These are phyloP conservation scores for Neoboletus subvelutipes DNA, from an alignment of 768 basidiomycete genomes.

Conservation along the genomic window DNA sequence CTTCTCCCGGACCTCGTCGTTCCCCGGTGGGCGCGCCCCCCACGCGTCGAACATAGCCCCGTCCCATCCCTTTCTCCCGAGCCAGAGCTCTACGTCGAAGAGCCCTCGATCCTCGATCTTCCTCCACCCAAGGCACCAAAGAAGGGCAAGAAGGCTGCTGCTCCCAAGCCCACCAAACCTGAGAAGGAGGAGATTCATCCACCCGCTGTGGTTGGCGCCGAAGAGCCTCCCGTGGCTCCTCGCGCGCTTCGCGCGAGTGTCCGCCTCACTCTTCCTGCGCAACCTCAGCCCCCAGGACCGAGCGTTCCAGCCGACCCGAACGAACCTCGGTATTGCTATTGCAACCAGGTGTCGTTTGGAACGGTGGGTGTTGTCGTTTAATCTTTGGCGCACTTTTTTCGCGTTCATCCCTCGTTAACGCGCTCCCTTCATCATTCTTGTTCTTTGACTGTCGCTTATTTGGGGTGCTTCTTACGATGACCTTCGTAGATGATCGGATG, in stretches of 20 bases:
- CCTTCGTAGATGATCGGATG: slow-evolving; percentile 80
- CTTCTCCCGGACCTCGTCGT: slow-evolving; percentile 63
- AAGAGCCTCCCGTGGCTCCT: slow-evolving; percentile 7
- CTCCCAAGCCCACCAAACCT: slow-evolving; percentile 8
- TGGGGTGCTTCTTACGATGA: neutral
- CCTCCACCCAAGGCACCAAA: slow-evolving; percentile 19
- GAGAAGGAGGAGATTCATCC: slow-evolving; percentile 21
- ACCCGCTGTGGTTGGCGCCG: slow-evolving; percentile 1
- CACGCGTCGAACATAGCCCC: slow-evolving; percentile 44
- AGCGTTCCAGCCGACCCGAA: slow-evolving; percentile 38
- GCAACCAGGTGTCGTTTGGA: slow-evolving; percentile 77
- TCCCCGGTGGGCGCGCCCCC: slow-evolving; percentile 50
- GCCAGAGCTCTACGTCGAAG: slow-evolving; percentile 20
- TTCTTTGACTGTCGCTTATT: neutral
- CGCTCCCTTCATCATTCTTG: neutral
- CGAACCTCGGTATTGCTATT: slow-evolving; percentile 77
- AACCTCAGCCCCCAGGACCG: slow-evolving; percentile 18
- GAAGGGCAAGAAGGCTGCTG: slow-evolving; percentile 24
- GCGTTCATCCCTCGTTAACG: neutral
- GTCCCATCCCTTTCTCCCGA: slow-evolving; percentile 37
- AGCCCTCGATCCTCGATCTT: slow-evolving; percentile 8
- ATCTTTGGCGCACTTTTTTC: neutral
- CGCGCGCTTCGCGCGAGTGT: slow-evolving; percentile 29
- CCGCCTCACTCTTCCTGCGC: slow-evolving; percentile 39
- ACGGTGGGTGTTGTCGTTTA: slow-evolving; percentile 47